Percentiles rank a stretch among this genome's conserved stretches.
Conservation (phyloP, 1,139 yeast genomes). For the Martiniozyma asiatica region DNA sequence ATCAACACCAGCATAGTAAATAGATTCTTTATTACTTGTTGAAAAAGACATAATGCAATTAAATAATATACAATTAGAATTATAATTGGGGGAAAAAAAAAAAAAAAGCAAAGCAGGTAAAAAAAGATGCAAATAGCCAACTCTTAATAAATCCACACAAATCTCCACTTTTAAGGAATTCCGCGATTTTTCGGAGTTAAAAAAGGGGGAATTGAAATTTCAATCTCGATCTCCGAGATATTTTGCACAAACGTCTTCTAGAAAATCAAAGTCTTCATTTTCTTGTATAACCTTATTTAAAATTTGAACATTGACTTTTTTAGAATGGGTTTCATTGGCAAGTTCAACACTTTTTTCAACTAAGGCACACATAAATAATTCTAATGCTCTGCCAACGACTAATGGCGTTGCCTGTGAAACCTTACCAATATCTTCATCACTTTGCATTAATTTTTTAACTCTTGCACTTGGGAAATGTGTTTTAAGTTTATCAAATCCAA, state of each 20-base stretch:
- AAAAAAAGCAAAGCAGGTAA: too few relatives aligned
- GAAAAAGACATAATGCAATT: not conserved
- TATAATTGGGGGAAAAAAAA: too few relatives aligned
- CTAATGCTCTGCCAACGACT: constrained; percentile 89
- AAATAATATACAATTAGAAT: not conserved
- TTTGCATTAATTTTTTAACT: constrained; percentile 91
- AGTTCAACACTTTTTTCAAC: constrained; percentile 76
- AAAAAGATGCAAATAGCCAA: too few relatives aligned
- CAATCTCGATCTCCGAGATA: constrained; percentile 13
- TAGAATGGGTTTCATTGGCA: constrained; percentile 65
- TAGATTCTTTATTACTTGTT: too few relatives aligned
- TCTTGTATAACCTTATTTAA: constrained; percentile 72
- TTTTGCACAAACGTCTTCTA: constrained; percentile 21
- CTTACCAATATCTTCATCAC: constrained; percentile 96
- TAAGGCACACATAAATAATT: constrained; percentile 78
- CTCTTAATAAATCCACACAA: too few relatives aligned
- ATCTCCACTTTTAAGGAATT: constrained; percentile 1
- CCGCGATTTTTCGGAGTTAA: not conserved
- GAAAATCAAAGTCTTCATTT: constrained; percentile 85
- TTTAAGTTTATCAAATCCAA: constrained; percentile 29
- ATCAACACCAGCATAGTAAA: constrained; percentile 82
- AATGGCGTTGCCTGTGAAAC: constrained; percentile 98
- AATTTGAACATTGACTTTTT: constrained; percentile 75
- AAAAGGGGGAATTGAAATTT: not conserved
- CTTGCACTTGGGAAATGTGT: constrained; percentile 97